A percentile compares a stretch with the other conserved stretches of the same genome.
phyloP scores from a whole-genome alignment of 148 eudicot genomes.

The Pouteria glomerata region DNA sequence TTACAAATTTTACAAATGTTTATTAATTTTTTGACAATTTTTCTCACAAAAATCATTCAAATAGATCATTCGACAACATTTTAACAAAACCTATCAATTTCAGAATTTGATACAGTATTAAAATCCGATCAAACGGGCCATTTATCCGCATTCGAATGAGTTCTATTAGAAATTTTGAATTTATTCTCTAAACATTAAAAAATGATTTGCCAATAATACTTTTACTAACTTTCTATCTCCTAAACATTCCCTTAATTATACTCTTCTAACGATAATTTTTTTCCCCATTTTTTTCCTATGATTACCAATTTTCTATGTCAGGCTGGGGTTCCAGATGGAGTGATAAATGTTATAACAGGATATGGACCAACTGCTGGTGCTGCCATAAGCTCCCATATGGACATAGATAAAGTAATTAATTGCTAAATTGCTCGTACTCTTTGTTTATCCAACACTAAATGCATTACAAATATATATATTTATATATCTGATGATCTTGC shows the following conservation, averaged over 20 bases:
- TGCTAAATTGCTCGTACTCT: not conserved
- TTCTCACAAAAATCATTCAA: too few relatives aligned
- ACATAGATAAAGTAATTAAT: slow-evolving; percentile 57
- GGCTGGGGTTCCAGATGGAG: slow-evolving; percentile 93
- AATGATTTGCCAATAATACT: too few relatives aligned
- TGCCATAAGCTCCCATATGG: slow-evolving; percentile 77
- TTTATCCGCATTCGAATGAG: too few relatives aligned
- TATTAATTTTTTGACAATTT: too few relatives aligned
- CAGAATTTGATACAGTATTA: too few relatives aligned
- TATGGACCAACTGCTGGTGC: slow-evolving; percentile 81
- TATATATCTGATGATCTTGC: not conserved
- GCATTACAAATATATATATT: not conserved
- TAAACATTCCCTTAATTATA: not conserved
- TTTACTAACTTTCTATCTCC: too few relatives aligned
- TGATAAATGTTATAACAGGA: slow-evolving; percentile 66
- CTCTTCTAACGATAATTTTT: not conserved
- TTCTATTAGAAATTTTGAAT: too few relatives aligned
- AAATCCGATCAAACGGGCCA: too few relatives aligned
- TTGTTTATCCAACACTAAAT: not conserved
- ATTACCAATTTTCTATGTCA: slow-evolving; percentile 3
- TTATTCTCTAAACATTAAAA: too few relatives aligned
- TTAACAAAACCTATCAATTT: too few relatives aligned
- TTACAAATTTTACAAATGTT: too few relatives aligned
- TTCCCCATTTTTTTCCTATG: not conserved
- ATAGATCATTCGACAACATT: too few relatives aligned